A percentile compares a stretch with the other conserved stretches of the same genome.
Evolutionary conservation across 208 protist species (phyloP).

Genomic region (Acanthamoeba rhysodes): DNA sequence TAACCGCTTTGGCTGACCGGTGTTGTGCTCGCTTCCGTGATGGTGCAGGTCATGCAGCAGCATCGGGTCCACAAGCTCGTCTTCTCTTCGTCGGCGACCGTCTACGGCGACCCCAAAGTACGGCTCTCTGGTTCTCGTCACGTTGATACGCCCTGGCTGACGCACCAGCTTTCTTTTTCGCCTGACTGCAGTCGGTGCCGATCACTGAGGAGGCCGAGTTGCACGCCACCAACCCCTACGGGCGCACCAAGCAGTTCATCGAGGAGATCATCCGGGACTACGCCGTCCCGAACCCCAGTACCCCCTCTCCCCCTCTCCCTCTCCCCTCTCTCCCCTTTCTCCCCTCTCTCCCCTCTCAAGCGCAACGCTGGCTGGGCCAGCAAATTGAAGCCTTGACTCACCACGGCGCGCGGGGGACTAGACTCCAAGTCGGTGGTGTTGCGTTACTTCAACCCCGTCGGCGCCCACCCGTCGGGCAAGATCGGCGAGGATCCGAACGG

Average conservation of each 20-base stretch:
- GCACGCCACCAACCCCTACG: slow-evolving; percentile 94
- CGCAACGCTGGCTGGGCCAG: background rate
- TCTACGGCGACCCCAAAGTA: slow-evolving; percentile 92
- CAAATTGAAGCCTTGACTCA: too few species aligned
- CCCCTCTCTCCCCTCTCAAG: background rate
- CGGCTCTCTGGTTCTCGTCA: background rate
- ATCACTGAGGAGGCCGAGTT: slow-evolving; percentile 85
- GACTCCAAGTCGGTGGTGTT: slow-evolving; percentile 92
- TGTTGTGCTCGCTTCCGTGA: background rate
- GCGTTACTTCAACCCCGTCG: slow-evolving; percentile 99
- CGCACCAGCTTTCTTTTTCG: background rate
- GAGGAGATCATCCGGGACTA: slow-evolving; percentile 96
- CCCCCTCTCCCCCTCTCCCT: background rate
- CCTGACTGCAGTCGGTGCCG: slow-evolving; percentile 78
- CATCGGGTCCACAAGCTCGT: slow-evolving; percentile 96
- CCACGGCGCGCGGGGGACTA: too few species aligned
- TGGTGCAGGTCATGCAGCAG: slow-evolving; percentile 92
- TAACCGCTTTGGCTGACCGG: too few species aligned
- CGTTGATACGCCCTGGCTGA: too few species aligned
- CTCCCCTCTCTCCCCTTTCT: background rate
- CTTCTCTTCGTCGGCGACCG: slow-evolving; percentile 97
- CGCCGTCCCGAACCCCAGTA: slow-evolving; percentile 46
- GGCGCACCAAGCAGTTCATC: slow-evolving; percentile 90
- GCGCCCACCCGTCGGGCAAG: slow-evolving; percentile 95
- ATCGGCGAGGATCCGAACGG: slow-evolving; percentile 94